A percentile compares a stretch with the other conserved stretches of the same genome.
phyloP scores from a whole-genome alignment of 2,329 filamentous ascomycete genomes.

The Arthrobotrys conoides region DNA sequence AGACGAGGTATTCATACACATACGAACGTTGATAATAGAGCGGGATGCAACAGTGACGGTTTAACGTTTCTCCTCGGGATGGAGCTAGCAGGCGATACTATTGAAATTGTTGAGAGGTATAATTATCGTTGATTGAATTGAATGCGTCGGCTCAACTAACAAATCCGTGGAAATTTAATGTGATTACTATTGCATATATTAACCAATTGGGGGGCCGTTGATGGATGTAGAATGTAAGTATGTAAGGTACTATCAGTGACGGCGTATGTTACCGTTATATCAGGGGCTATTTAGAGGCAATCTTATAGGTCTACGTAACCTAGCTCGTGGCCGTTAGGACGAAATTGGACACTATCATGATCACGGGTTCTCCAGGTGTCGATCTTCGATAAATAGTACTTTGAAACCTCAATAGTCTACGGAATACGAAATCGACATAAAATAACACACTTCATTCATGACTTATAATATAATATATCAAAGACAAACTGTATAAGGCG shows the following conservation, averaged over 20 bases:
- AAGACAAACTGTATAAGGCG: too few relatives aligned
- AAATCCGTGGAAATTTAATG: background rate
- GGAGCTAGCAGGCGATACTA: too few relatives aligned
- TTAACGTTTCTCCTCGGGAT: background rate
- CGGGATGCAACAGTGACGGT: constrained; percentile 7
- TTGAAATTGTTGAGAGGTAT: too few relatives aligned
- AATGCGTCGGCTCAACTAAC: too few relatives aligned
- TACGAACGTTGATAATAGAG: background rate
- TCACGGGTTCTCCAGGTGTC: background rate
- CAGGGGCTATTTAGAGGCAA: background rate
- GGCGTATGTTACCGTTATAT: background rate
- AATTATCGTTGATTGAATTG: too few relatives aligned
- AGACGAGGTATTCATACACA: background rate
- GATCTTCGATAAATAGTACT: background rate
- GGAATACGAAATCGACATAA: background rate
- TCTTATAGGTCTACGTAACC: background rate
- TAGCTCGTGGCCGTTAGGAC: too few relatives aligned
- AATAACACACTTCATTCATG: too few relatives aligned
- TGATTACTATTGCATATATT: too few relatives aligned
- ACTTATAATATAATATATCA: too few relatives aligned
- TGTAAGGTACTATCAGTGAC: constrained; percentile 1
- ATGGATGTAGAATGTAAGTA: too few relatives aligned
- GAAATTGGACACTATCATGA: background rate
- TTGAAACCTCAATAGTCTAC: background rate
- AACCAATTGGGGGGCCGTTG: too few relatives aligned